These are phyloP conservation scores for Fusarium sacchari DNA, from an alignment of 2,329 filamentous ascomycete genomes.

Conservation along the genomic window DNA sequence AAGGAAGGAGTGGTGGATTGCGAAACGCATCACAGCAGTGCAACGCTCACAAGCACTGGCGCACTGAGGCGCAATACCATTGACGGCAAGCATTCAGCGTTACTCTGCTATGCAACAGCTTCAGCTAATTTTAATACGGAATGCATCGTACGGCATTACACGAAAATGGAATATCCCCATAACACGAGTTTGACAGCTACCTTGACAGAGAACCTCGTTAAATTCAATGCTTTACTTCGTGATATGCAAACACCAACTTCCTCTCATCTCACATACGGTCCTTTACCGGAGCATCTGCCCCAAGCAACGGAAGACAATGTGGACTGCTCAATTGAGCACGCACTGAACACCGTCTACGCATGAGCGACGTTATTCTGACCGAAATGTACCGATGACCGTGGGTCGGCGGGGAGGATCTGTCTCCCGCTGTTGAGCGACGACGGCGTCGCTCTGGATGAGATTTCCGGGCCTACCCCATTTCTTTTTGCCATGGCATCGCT, in stretches of 20 bases:
- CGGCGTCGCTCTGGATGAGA: slow-evolving; percentile 35
- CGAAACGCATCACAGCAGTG: slow-evolving; percentile 27
- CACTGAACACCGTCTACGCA: slow-evolving; percentile 6
- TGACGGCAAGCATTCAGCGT: slow-evolving; percentile 27
- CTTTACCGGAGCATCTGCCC: slow-evolving; percentile 19
- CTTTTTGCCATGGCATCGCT: slow-evolving; percentile 28
- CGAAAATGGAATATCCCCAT: slow-evolving; percentile 25
- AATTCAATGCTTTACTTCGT: slow-evolving; percentile 7
- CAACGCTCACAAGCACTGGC: slow-evolving; percentile 22
- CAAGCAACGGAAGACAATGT: slow-evolving; percentile 17
- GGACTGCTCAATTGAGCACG: slow-evolving; percentile 1
- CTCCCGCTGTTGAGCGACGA: slow-evolving; percentile 38
- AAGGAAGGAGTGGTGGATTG: slow-evolving; percentile 17
- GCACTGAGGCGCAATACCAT: slow-evolving; percentile 13
- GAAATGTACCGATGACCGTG: slow-evolving; percentile 20
- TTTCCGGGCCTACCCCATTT: slow-evolving; percentile 30
- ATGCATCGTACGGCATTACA: slow-evolving; percentile 31
- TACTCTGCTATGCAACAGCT: slow-evolving; percentile 7
- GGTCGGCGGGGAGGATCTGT: slow-evolving; percentile 32
- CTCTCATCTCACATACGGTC: slow-evolving; percentile 20
- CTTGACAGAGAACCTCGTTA: neutral
- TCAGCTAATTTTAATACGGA: slow-evolving; percentile 30
- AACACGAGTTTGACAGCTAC: slow-evolving; percentile 32
- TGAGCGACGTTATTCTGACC: slow-evolving; percentile 26
- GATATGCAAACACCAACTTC: slow-evolving; percentile 16